Evolutionary conservation across 306 rosid genomes (phyloP), one percentile per base, ranked within the genome.

Genomic region (Luffa acutangula): DNA sequence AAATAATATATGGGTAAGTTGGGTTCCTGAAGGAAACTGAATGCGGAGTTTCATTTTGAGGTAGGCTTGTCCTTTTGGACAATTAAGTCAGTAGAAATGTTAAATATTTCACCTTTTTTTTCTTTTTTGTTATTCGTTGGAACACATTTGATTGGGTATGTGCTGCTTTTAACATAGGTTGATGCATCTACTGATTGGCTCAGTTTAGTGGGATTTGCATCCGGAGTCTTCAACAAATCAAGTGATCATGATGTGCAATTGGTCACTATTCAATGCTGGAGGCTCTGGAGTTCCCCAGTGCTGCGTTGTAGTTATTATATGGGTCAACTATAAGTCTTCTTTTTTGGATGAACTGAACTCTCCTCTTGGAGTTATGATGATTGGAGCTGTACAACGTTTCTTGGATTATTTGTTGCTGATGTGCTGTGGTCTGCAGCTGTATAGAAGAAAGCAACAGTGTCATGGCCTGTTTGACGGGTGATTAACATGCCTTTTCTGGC

Each of bases 131-230:
- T 65, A 51, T 83, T 75, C 76, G 79, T 51, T 77, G 84, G 83
- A 87, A 84, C 85, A 63, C 88, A 88, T 87, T 92, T 94, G 90
- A 94, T 94, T 81, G 89, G 84, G 91, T 89, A 71, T 92, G 80
- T 89, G 83, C 88, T 94, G 89, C 90, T 94, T 88, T 86, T 83
- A 90, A 89, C 87, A 84, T 94, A 94, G 98, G 98, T 94, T 85
- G 95, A 88, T 87, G 87, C 83, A 79, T 84, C 87, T 85, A 82
- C 83, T 87, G 91, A 69, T 80, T 81, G 81, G 81, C 87, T 88
- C 89, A 87, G 82, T 89, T 81, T 90, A 92, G 89, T 87, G 88
- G 94, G 89, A 89, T 83, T 87, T 88, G 93, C 86, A 88, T 89
- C 88, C 66, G 78, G 83, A 90, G 90, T 89, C 87, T 89, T 87